Percentiles rank a stretch among this genome's conserved stretches.
Conservation (phyloP, 2,329 filamentous ascomycete genomes). For the Arthrobotrys megalospora region DNA sequence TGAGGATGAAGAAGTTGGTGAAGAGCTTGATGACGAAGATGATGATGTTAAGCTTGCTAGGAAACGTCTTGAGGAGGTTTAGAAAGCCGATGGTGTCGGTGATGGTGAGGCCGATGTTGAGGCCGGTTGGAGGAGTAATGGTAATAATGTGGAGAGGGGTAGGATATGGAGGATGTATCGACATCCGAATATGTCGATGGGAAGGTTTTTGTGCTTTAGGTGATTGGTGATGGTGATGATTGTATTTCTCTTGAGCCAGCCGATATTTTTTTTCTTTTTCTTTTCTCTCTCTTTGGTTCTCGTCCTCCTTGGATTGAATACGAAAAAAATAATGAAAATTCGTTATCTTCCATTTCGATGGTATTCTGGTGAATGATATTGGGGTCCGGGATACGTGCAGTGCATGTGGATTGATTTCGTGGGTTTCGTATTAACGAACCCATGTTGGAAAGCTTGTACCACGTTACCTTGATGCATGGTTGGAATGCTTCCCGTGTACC, state of each 20-base stretch:
- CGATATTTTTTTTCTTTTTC: conserved; percentile 1
- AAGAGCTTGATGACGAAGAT: conserved; percentile 49
- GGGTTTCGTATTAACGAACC: no score
- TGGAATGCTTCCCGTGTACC: no score
- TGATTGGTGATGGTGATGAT: conserved; percentile 7
- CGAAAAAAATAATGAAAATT: conserved; percentile 24
- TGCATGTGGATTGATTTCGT: not conserved
- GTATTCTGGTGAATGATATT: not conserved
- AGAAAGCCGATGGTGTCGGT: conserved; percentile 14
- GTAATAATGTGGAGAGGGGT: conserved; percentile 23
- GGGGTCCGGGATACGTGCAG: not conserved
- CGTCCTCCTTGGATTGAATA: conserved; percentile 14
- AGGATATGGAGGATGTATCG: conserved; percentile 15
- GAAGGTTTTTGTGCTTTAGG: conserved; percentile 24
- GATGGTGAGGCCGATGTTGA: not conserved
- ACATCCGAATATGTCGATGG: conserved; percentile 18
- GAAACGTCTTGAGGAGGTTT: conserved; percentile 53
- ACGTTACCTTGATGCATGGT: no score
- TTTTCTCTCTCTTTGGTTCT: conserved; percentile 4
- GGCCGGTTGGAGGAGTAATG: not conserved
- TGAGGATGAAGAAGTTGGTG: conserved; percentile 43
- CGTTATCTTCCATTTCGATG: conserved; percentile 9
- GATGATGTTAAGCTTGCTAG: conserved; percentile 50
- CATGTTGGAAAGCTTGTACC: no score
- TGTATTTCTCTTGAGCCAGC: conserved; percentile 22